Evolutionary conservation across 345 rosid species (phyloP).

Genomic region (Bruguiera parviflora): DNA sequence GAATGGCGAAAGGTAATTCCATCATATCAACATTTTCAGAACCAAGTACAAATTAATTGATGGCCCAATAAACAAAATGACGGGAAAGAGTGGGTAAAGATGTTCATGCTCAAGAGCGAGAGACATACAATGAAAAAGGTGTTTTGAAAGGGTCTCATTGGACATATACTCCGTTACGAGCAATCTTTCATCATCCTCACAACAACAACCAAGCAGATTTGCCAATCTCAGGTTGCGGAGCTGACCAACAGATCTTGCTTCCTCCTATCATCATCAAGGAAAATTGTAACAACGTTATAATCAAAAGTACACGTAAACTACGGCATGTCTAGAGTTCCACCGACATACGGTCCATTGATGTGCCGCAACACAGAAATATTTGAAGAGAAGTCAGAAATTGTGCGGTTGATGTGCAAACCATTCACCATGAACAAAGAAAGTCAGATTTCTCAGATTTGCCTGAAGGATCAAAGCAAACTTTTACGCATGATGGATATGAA

Average conservation of each 20-base stretch:
- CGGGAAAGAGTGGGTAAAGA: not conserved
- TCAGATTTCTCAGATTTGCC: too few species aligned
- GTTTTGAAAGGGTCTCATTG: slow-evolving; percentile 89
- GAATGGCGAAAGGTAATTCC: not conserved
- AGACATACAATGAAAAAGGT: slow-evolving; percentile 83
- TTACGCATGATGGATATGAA: too few species aligned
- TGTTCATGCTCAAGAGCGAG: not conserved
- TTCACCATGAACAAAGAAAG: too few species aligned
- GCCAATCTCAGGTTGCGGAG: slow-evolving; percentile 70
- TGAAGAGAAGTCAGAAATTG: too few species aligned
- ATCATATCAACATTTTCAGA: too few species aligned
- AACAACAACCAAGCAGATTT: slow-evolving; percentile 89
- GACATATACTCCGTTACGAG: slow-evolving; percentile 94
- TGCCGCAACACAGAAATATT: too few species aligned
- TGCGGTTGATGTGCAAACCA: too few species aligned
- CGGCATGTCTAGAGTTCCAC: not conserved
- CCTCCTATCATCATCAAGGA: slow-evolving; percentile 47
- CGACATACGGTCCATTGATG: not conserved
- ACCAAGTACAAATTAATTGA: too few species aligned
- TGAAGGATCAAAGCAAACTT: too few species aligned
- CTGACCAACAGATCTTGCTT: slow-evolving; percentile 88
- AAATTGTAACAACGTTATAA: slow-evolving; percentile 1
- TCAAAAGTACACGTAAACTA: slow-evolving; percentile 1
- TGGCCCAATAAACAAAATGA: too few species aligned
- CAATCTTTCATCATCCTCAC: slow-evolving; percentile 82